Evolutionary conservation across 2,329 filamentous ascomycete species (phyloP), one percentile per base, ranked within the genome.

Genomic region (Escovopsis sp.): DNA sequence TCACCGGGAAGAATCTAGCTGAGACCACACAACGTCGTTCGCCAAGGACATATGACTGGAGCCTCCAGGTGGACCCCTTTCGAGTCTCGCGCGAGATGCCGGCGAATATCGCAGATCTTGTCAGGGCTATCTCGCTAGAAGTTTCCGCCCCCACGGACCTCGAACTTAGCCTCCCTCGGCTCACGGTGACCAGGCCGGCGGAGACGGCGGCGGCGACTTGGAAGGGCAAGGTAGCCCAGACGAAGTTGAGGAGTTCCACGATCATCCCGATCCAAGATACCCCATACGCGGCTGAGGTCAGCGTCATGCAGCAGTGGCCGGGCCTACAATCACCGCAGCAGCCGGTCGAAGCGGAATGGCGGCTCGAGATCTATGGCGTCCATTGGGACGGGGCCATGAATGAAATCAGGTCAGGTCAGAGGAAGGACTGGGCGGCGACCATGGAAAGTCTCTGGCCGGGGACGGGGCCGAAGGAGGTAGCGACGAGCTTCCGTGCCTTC

Each of bases 341-440:
- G 5, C 43, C 53, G 9, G 8, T 8, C 9, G 41, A 50, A 9
- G 37, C 43, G 8, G 51, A 44, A 29, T 57, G 51, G 50, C 47
- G 48, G 1, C 37, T 59, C 15, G 50, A 56, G 25, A 34, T 58
- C 13, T 53, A 52, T 39, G 55, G 50, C 12, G 39, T 41, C 31
- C 49, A 57, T 31, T 61, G 57, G 57, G 55, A 57, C n/a, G 55
- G 54, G 33, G 49, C 45, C 27, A 44, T 57, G 25, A 57, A 57
- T 32, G 41, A 49, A 30, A 12, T 38, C 42, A 13, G 44, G 41
- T n/a, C n/a, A 14, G 45, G 44, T 9, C 38, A 39, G 12, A 46
- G 45, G 11, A 56, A 48, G 33, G 47, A 55, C 19, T 57, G 52
- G 50, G 55, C 53, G 9, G 35, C 44, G 15, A 43, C 39, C 13